A percentile compares a stretch with the other conserved stretches of the same genome.
Conservation (phyloP, 495 filamentous ascomycete species). For the Aspergillus ellipticus region DNA sequence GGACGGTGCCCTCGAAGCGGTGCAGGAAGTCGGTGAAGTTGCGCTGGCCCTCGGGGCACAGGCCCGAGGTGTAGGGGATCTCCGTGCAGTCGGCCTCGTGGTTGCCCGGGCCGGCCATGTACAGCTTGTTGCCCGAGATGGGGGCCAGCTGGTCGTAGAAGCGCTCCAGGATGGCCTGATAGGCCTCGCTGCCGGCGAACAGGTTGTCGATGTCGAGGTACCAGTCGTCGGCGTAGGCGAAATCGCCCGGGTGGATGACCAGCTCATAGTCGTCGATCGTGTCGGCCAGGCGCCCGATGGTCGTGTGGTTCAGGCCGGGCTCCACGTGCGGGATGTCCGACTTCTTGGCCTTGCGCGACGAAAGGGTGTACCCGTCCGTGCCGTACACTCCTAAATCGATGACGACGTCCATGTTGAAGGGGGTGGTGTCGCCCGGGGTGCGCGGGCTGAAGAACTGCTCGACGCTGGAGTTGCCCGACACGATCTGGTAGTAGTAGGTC, state of each 20-base stretch:
- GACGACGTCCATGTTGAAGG: slow-evolving; percentile 46
- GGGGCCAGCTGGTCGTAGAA: slow-evolving; percentile 50
- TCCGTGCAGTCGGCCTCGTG: slow-evolving; percentile 53
- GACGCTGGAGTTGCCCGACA: slow-evolving; percentile 52
- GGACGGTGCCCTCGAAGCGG: slow-evolving; percentile 51
- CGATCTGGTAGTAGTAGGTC: slow-evolving; percentile 54
- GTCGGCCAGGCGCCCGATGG: slow-evolving; percentile 52
- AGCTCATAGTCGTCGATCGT: slow-evolving; percentile 58
- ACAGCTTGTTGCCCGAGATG: slow-evolving; percentile 42
- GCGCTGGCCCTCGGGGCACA: slow-evolving; percentile 54
- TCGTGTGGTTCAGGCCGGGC: slow-evolving; percentile 59
- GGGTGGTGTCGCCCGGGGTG: slow-evolving; percentile 40
- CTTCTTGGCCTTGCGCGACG: slow-evolving; percentile 39
- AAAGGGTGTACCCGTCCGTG: slow-evolving; percentile 52
- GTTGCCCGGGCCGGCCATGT: slow-evolving; percentile 55
- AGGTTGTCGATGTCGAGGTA: slow-evolving; percentile 35
- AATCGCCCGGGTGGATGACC: slow-evolving; percentile 54
- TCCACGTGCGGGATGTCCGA: slow-evolving; percentile 49
- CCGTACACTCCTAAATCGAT: slow-evolving; percentile 58
- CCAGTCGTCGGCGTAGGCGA: slow-evolving; percentile 56
- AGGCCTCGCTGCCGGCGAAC: slow-evolving; percentile 38
- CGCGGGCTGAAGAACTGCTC: slow-evolving; percentile 55
- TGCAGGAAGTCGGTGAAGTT: slow-evolving; percentile 60
- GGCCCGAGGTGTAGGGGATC: slow-evolving; percentile 35
- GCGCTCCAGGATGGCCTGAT: slow-evolving; percentile 52